Conservation (phyloP, 805 yeast species). For the Spathaspora girioi region DNA sequence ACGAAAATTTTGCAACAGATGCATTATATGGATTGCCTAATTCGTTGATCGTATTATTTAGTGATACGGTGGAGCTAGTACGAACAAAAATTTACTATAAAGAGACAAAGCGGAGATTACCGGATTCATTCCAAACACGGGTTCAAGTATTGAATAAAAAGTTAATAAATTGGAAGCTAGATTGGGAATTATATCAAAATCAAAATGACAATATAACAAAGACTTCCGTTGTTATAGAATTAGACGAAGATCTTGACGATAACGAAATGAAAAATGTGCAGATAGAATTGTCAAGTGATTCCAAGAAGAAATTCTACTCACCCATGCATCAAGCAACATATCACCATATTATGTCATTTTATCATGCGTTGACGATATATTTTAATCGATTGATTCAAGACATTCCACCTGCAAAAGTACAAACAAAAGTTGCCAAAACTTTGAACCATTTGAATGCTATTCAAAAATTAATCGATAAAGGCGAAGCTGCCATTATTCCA, state of each 20-base stretch:
- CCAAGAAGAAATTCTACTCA: conserved; percentile 35
- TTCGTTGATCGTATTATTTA: conserved; percentile 67
- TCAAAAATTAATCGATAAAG: conserved; percentile 52
- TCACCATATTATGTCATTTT: conserved; percentile 78
- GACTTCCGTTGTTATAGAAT: neutral
- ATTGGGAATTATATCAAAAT: conserved; percentile 57
- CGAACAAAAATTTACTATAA: conserved; percentile 57
- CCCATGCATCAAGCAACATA: conserved; percentile 68
- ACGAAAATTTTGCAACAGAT: conserved; percentile 66
- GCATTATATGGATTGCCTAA: conserved; percentile 84
- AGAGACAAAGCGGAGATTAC: conserved; percentile 22
- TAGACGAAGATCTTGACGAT: conserved; percentile 7
- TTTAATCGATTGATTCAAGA: conserved; percentile 62
- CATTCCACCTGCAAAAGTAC: conserved; percentile 53
- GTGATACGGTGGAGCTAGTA: conserved; percentile 65
- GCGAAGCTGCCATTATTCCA: conserved; percentile 63
- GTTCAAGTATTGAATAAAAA: conserved; percentile 38
- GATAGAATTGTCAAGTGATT: conserved; percentile 8
- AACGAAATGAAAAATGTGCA: conserved; percentile 6
- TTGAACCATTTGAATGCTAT: conserved; percentile 62
- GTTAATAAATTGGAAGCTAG: conserved; percentile 64
- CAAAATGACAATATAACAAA: conserved; percentile 4
- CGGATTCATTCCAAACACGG: conserved; percentile 19
- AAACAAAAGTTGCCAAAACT: conserved; percentile 57
- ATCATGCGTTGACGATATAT: conserved; percentile 67